A percentile compares a stretch with the other conserved stretches of the same genome.
Evolutionary conservation across 768 basidiomycete genomes (phyloP).

Genomic region (Chalciporus sphaerocephalus): DNA sequence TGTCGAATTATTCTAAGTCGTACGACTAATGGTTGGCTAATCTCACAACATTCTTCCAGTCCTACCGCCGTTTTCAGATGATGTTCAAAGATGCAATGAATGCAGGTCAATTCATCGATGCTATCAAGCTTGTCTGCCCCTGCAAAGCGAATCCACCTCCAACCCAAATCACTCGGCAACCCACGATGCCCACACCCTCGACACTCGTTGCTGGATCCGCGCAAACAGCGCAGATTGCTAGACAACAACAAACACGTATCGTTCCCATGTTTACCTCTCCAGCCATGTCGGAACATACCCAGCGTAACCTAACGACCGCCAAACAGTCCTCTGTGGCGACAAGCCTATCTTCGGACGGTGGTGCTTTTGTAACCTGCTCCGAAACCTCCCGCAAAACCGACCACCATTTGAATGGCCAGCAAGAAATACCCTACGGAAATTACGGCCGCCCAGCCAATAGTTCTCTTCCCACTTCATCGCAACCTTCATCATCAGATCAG

Average conservation of each 20-base stretch:
- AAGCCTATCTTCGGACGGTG: conserved; percentile 26
- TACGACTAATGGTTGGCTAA: conserved; percentile 5
- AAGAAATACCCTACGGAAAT: neutral
- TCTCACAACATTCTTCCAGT: conserved; percentile 35
- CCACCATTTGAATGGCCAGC: neutral
- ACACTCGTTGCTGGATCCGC: conserved; percentile 2
- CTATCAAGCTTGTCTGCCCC: conserved; percentile 66
- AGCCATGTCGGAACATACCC: neutral
- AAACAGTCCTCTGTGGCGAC: conserved; percentile 7
- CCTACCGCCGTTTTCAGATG: conserved; percentile 73
- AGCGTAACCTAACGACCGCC: neutral
- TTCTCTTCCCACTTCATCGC: conserved; percentile 33
- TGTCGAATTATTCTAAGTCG: conserved; percentile 10
- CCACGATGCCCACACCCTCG: conserved; percentile 13
- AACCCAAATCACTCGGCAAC: conserved; percentile 16
- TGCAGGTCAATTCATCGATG: conserved; percentile 54
- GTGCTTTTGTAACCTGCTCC: conserved; percentile 25
- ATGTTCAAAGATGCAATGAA: conserved; percentile 52
- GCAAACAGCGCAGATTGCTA: neutral
- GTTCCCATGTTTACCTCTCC: conserved; percentile 5
- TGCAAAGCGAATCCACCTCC: conserved; percentile 56
- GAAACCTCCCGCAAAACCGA: conserved; percentile 18
- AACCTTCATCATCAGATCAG: conserved; percentile 27
- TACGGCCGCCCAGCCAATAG: conserved; percentile 7
- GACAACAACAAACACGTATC: neutral